Evolutionary conservation across 2,329 filamentous ascomycete species (phyloP).

Genomic region (Talaromyces islandicus): DNA sequence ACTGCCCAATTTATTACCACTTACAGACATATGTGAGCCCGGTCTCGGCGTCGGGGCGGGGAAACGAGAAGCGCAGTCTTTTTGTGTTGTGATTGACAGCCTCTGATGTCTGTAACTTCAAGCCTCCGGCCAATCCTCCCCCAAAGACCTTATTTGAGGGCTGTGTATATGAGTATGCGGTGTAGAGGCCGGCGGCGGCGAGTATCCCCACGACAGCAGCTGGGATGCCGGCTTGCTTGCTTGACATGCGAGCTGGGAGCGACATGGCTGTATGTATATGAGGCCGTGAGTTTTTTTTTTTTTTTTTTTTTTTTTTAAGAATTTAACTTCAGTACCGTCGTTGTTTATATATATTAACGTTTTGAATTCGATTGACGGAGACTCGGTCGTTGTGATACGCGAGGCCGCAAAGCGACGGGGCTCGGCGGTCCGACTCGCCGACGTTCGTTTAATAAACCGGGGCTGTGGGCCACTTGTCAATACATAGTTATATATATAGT

Average conservation of each 20-base stretch:
- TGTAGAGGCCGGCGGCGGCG: constrained; percentile 3
- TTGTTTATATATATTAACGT: too few species aligned
- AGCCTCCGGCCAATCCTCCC: neutral
- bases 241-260: neutral
- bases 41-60: constrained; percentile 1
- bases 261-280: neutral
- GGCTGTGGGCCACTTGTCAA: too few species aligned
- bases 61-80: constrained; percentile 8
- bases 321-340: too few species aligned
- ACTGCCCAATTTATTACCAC: neutral
- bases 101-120: constrained; percentile 4
- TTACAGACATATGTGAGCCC: constrained; percentile 9
- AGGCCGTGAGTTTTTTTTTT: too few species aligned
- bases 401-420: neutral
- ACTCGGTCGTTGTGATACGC: neutral
- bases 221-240: constrained; percentile 1
- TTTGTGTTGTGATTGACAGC: constrained; percentile 11
- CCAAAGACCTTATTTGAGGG: constrained; percentile 1
- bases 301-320: too few species aligned
- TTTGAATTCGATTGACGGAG: too few species aligned
- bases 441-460: neutral
- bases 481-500: too few species aligned
- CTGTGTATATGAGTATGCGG: constrained; percentile 5
- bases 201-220: constrained; percentile 1
- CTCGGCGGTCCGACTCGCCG: neutral